Conservation (phyloP, 2,329 filamentous ascomycete genomes). For the Ampelomyces quisqualis region DNA sequence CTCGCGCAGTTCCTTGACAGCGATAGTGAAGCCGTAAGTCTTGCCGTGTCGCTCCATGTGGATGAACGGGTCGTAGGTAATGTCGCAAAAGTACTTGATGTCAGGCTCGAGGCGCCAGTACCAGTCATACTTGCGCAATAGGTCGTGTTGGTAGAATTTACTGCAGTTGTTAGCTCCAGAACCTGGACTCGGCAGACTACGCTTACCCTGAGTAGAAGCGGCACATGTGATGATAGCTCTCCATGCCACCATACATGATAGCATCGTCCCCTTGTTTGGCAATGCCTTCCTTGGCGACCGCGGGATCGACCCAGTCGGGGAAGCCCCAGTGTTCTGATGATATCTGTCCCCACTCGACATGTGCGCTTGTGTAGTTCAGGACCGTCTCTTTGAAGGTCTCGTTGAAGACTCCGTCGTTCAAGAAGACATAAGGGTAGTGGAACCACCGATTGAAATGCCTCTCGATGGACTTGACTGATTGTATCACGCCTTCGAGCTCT, state of each 20-base stretch:
- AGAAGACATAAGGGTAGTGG: conserved; percentile 96
- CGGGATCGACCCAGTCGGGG: conserved; percentile 92
- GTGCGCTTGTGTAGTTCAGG: conserved; percentile 81
- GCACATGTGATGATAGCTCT: conserved; percentile 99
- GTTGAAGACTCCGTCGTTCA: conserved; percentile 98
- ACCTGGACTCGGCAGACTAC: not conserved
- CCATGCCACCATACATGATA: conserved; percentile 99
- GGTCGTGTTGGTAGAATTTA: conserved; percentile 96
- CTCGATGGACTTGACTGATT: conserved; percentile 97
- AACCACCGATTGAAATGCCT: conserved; percentile 99
- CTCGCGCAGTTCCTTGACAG: conserved; percentile 95
- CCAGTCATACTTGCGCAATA: conserved; percentile 97
- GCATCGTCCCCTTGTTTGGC: conserved; percentile 94
- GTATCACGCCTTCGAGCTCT: conserved; percentile 91
- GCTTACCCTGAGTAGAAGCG: conserved; percentile 94
- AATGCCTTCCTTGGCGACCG: conserved; percentile 93
- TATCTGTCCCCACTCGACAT: conserved; percentile 93
- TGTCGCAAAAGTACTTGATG: conserved; percentile 99
- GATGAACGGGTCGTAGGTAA: conserved; percentile 96
- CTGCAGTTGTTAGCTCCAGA: conserved; percentile 45
- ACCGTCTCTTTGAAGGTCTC: conserved; percentile 87
- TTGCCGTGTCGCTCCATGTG: conserved; percentile 95
- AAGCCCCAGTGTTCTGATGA: conserved; percentile 91
- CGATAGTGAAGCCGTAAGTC: conserved; percentile 98
- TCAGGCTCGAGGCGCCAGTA: conserved; percentile 99